Conservation (phyloP, 164 flowering plant species). For the Aristolochia californica region DNA sequence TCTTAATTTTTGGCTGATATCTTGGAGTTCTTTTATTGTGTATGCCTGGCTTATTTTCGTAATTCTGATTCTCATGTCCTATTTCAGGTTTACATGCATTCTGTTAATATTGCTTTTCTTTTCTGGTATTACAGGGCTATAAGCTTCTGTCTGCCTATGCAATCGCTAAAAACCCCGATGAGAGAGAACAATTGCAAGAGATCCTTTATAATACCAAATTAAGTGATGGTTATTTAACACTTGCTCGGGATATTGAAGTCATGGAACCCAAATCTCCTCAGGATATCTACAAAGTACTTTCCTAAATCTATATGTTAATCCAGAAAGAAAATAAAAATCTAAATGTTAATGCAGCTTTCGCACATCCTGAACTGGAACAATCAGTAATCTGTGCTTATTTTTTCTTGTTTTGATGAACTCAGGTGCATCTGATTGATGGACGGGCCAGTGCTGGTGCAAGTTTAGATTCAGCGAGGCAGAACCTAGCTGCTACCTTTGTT, state of each 20-base stretch:
- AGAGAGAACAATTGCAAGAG: constrained; percentile 65
- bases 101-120: background rate
- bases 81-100: background rate
- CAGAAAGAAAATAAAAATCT: too few relatives aligned
- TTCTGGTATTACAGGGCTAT: constrained; percentile 40
- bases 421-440: constrained; percentile 97
- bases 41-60: background rate
- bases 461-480: constrained; percentile 97
- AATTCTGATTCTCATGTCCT: background rate
- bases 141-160: constrained; percentile 67
- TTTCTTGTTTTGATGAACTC: background rate
- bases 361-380: background rate
- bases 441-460: constrained; percentile 93
- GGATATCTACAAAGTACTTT: constrained; percentile 72
- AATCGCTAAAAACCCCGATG: constrained; percentile 52
- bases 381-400: background rate
- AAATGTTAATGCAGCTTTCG: too few relatives aligned
- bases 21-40: background rate
- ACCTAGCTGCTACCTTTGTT: constrained; percentile 94
- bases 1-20: too few relatives aligned
- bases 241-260: constrained; percentile 98
- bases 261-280: constrained; percentile 99
- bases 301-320: too few relatives aligned
- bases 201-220: constrained; percentile 63
- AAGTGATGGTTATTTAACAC: constrained; percentile 92